Conservation (phyloP, 2,329 filamentous ascomycete species). For the Aspergillus ochraceoroseus region DNA sequence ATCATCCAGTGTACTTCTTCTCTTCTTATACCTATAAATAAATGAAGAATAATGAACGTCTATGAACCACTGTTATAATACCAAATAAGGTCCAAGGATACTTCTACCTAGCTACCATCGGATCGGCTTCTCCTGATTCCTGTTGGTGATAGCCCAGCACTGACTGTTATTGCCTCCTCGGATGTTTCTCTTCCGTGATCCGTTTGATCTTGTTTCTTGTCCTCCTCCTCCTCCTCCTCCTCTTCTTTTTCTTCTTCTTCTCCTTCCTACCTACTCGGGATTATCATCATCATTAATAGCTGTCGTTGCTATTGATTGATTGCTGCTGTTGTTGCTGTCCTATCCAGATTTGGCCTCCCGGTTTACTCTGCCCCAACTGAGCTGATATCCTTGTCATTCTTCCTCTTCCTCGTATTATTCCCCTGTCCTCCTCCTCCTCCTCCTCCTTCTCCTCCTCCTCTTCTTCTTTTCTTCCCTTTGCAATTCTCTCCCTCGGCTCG, state of each 20-base stretch:
- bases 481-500: background rate
- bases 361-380: no score
- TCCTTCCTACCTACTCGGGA: background rate
- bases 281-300: background rate
- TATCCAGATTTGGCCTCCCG: no score
- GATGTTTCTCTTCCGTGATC: constrained; percentile 9
- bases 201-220: constrained; percentile 1
- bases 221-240: no score
- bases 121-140: constrained; percentile 5
- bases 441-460: no score
- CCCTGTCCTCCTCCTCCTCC: no score
- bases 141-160: constrained; percentile 5
- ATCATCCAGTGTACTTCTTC: no score
- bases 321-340: no score
- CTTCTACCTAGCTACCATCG: constrained; percentile 1
- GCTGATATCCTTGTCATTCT: background rate
- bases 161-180: constrained; percentile 3
- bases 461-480: background rate
- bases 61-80: no score
- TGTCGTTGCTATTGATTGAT: background rate
- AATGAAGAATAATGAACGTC: no score
- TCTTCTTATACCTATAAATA: no score
- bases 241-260: no score
- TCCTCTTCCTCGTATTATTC: background rate
- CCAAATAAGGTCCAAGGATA: no score